These are phyloP conservation scores for Aureobasidium sp. DNA, from an alignment of 2,329 filamentous ascomycete genomes.

Conservation along the genomic window DNA sequence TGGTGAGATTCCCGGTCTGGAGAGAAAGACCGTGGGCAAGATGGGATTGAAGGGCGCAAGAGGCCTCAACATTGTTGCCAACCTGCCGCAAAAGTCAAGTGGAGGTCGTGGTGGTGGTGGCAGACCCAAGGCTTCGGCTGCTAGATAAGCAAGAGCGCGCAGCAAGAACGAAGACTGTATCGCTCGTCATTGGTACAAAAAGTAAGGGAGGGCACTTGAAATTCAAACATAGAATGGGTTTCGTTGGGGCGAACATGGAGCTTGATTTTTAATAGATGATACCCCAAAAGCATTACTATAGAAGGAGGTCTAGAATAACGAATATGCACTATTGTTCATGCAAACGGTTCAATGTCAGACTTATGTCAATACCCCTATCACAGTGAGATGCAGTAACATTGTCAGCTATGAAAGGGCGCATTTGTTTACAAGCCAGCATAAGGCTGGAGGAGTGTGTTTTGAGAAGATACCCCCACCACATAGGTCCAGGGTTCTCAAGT, in stretches of 20 bases:
- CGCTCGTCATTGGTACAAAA: not conserved
- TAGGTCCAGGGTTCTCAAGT: too few species aligned
- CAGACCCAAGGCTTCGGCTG: not conserved
- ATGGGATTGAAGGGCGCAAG: conserved; percentile 39
- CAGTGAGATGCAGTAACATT: too few species aligned
- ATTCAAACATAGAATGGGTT: not conserved
- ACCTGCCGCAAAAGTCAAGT: not conserved
- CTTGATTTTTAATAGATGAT: conserved; percentile 1
- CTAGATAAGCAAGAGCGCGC: not conserved
- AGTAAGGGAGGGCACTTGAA: not conserved
- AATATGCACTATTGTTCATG: too few species aligned
- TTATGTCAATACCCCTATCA: too few species aligned
- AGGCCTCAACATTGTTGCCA: conserved; percentile 23
- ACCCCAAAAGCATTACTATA: not conserved
- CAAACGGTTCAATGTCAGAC: too few species aligned
- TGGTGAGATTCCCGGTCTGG: conserved; percentile 36
- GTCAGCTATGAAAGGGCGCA: too few species aligned
- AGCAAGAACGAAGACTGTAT: not conserved
- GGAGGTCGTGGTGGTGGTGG: conserved; percentile 3
- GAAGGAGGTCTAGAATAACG: not conserved
- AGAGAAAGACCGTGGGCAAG: conserved; percentile 37
- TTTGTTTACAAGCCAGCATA: too few species aligned
- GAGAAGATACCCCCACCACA: too few species aligned
- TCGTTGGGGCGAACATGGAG: not conserved
- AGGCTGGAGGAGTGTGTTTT: too few species aligned